Percentiles rank a stretch among this genome's conserved stretches.
Evolutionary conservation across 805 yeast species (phyloP).

Genomic region (Starmerella potacharoeniae): DNA sequence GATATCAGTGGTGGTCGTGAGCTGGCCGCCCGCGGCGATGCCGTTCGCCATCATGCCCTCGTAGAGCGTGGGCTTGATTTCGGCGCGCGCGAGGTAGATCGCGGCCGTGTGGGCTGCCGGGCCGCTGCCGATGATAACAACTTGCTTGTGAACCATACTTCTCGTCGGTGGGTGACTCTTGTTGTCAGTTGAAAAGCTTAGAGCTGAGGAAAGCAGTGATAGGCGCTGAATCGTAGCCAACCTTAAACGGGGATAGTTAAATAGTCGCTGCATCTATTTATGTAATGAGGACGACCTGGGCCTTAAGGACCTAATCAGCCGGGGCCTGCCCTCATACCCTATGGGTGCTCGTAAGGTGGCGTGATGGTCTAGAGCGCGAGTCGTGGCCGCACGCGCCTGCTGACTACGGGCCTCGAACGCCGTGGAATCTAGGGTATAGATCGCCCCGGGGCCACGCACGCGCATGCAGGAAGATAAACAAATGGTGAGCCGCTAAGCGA

Average conservation of each 20-base stretch:
- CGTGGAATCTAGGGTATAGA: too few species aligned
- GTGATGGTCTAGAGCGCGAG: neutral
- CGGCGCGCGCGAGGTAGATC: constrained; percentile 91
- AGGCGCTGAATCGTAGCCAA: constrained; percentile 14
- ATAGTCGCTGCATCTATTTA: constrained; percentile 15
- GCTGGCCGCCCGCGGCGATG: constrained; percentile 97
- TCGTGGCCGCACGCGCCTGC: neutral
- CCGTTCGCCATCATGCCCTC: constrained; percentile 98
- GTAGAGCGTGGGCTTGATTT: constrained; percentile 81
- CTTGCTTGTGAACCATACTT: constrained; percentile 25
- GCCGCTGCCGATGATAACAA: constrained; percentile 64
- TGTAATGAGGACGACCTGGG: constrained; percentile 10
- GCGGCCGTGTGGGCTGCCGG: constrained; percentile 99
- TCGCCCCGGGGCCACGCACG: too few species aligned
- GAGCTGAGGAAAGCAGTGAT: constrained; percentile 17
- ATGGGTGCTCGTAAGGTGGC: neutral
- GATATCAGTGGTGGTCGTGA: constrained; percentile 96
- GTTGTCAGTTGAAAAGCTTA: constrained; percentile 3
- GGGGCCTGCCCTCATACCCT: constrained; percentile 3
- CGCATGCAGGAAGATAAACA: too few species aligned
- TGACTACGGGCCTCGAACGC: too few species aligned
- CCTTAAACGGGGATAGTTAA: neutral
- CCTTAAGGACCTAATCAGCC: neutral
- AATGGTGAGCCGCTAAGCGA: too few species aligned
- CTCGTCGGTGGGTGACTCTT: neutral